These are phyloP conservation scores for Fusarium devonianum DNA, from an alignment of 2,329 filamentous ascomycete species.

Conservation along the genomic window DNA sequence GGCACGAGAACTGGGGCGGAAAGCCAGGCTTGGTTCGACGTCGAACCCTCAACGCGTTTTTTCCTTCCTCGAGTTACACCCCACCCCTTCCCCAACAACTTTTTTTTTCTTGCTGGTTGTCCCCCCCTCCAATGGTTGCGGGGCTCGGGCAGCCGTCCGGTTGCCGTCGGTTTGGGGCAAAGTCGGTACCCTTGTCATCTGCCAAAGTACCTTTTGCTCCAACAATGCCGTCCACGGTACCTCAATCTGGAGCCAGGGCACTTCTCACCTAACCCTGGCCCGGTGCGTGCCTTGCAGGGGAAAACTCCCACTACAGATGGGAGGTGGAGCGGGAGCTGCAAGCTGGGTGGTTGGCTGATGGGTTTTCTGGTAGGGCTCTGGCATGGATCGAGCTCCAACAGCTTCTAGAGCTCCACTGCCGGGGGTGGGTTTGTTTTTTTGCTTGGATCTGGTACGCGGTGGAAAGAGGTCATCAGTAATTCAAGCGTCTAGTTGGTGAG, in stretches of 20 bases:
- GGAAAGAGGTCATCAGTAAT: slow-evolving; percentile 3
- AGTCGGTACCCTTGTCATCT: slow-evolving; percentile 3
- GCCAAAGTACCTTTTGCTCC: slow-evolving; percentile 5
- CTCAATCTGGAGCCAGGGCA: slow-evolving; percentile 6
- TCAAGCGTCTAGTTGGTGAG: background rate
- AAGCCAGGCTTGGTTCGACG: slow-evolving; percentile 21
- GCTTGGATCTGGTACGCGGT: background rate
- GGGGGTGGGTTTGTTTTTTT: no score
- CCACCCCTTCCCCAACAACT: slow-evolving; percentile 45
- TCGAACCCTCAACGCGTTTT: slow-evolving; percentile 39
- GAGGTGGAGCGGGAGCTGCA: slow-evolving; percentile 7
- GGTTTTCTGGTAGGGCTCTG: slow-evolving; percentile 6
- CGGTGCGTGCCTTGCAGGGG: slow-evolving; percentile 33
- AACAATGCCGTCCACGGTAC: background rate
- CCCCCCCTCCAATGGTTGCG: slow-evolving; percentile 30
- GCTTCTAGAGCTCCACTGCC: slow-evolving; percentile 14
- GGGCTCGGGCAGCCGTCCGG: slow-evolving; percentile 8
- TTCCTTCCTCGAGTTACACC: slow-evolving; percentile 21
- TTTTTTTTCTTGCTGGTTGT: slow-evolving; percentile 33
- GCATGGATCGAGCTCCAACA: slow-evolving; percentile 2
- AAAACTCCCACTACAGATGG: slow-evolving; percentile 19
- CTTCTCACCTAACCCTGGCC: slow-evolving; percentile 26
- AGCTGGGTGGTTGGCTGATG: slow-evolving; percentile 14
- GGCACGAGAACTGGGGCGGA: no score
- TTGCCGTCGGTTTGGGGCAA: slow-evolving; percentile 24